Base-by-base conservation (phyloP, 768 basidiomycete species). In the Tulasnella calospora region DNA sequence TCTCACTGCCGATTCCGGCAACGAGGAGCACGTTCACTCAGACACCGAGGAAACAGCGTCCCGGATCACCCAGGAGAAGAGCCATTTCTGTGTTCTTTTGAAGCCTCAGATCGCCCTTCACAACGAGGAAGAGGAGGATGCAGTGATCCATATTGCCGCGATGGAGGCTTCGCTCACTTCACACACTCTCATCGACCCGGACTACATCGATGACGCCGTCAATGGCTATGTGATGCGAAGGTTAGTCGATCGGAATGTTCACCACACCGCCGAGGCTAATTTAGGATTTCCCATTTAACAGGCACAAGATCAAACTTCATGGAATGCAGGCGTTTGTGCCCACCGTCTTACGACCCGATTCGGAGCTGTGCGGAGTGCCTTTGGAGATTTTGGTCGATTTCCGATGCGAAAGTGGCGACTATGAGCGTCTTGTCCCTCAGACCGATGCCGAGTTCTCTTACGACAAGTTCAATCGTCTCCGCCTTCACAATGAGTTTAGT, bases 401-500 rank as follows among this genome's bases (percentile, higher is more conserved):
- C 74, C 89, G 91, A 69, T 93, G 92, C 82, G 93, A 96, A 84
- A 92, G 90, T 79, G 86, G 87, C 71, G 90, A 90, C 72, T 97
- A 97, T 83, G 94, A 97, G 82, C 92, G 95, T 2, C 88, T 99
- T 51, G 93, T 98, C 8, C 93, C 94, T 3, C 93, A 94, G 83
- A 94, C 96, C 0, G 90, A 94, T 78, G 93, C 93, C 0, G 90
- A 88, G 5, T 89, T 97, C 79, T 92, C 91, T 71, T 95, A 96
- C 83, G 96, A 98, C 87, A 95, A 94, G 83, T 97, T 97, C 86
- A 99, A 99, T 84, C 91, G 92, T 57, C 88, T 98, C 12, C 91
- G 96, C 46, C 85, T 96, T 74, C 91, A 91, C 67, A 94, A 91
- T 81, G 90, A 89, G 79, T 85, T 91, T 40, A 90, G 91, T 41